Conservation (phyloP, 2,329 filamentous ascomycete genomes). For the Massarina eburnea region DNA sequence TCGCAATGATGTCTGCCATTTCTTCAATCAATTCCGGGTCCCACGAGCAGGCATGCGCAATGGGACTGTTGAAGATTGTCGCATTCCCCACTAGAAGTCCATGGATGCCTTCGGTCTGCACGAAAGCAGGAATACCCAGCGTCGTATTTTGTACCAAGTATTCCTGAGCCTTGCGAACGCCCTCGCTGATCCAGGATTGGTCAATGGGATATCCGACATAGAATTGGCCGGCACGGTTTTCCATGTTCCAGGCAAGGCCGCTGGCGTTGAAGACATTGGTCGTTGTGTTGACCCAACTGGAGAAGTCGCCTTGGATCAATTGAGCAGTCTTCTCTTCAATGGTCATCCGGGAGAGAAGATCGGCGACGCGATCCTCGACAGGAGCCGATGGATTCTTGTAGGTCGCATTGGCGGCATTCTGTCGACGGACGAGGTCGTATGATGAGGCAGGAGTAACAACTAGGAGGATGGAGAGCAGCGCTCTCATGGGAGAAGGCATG, state of each 20-base stretch:
- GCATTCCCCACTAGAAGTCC: constrained; percentile 72
- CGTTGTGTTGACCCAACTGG: constrained; percentile 72
- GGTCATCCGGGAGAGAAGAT: constrained; percentile 72
- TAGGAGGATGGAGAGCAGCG: constrained; percentile 4
- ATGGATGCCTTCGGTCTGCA: constrained; percentile 75
- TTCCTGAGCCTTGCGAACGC: constrained; percentile 67
- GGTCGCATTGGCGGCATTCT: constrained; percentile 32
- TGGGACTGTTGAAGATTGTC: constrained; percentile 78
- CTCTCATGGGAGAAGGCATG: constrained; percentile 6
- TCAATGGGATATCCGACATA: constrained; percentile 70
- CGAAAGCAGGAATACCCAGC: constrained; percentile 68
- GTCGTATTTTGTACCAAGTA: constrained; percentile 68
- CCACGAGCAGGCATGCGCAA: constrained; percentile 71
- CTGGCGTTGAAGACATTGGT: constrained; percentile 67
- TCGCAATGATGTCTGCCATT: constrained; percentile 67
- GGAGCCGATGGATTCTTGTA: constrained; percentile 67
- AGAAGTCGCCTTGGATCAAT: constrained; percentile 64
- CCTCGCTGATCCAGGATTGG: constrained; percentile 64
- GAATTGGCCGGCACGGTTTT: constrained; percentile 66
- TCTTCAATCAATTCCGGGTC: constrained; percentile 65
- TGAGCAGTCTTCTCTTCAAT: constrained; percentile 73
- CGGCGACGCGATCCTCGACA: constrained; percentile 65
- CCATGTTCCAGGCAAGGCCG: constrained; percentile 68
- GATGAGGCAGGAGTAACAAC: constrained; percentile 7
- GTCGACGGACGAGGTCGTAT: constrained; percentile 29